Evolutionary conservation across 2,329 filamentous ascomycete species (phyloP).

Genomic region (Plenodomus lindquistii): DNA sequence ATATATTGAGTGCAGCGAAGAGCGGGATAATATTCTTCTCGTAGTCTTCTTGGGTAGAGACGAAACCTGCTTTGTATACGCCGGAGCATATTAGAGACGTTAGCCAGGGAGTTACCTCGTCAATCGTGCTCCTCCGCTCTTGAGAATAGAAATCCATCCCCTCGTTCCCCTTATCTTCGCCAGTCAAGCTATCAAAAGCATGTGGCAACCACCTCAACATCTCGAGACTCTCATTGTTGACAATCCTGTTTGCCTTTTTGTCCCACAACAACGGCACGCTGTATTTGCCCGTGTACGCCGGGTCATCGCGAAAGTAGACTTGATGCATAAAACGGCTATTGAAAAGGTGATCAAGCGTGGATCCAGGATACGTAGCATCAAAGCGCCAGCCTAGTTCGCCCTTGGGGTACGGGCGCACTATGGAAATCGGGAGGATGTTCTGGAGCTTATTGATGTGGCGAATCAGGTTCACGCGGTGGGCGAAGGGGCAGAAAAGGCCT

Average conservation of each 20-base stretch:
- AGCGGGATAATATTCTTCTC: conserved; percentile 58
- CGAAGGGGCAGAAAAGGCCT: conserved; percentile 68
- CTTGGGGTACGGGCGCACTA: conserved; percentile 70
- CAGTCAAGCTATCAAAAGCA: conserved; percentile 57
- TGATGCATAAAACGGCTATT: conserved; percentile 63
- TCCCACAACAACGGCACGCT: conserved; percentile 67
- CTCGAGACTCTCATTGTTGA: conserved; percentile 66
- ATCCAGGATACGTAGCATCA: conserved; percentile 58
- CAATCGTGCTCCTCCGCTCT: conserved; percentile 54
- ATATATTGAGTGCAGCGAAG: conserved; percentile 63
- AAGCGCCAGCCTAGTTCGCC: conserved; percentile 66
- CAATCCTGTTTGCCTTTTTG: conserved; percentile 57
- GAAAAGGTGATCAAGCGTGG: conserved; percentile 65
- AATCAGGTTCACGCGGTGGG: conserved; percentile 63
- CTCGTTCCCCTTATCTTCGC: conserved; percentile 42
- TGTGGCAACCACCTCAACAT: conserved; percentile 62
- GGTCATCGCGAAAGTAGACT: conserved; percentile 65
- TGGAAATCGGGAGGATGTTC: conserved; percentile 57
- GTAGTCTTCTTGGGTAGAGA: conserved; percentile 59
- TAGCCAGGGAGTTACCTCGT: conserved; percentile 58
- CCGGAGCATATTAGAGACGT: conserved; percentile 61
- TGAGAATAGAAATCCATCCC: conserved; percentile 58
- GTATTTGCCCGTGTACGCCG: conserved; percentile 64
- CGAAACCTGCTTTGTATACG: conserved; percentile 67
- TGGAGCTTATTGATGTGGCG: conserved; percentile 62